Conservation (phyloP, 2,329 filamentous ascomycete genomes). For the Aspergillus neotritici region DNA sequence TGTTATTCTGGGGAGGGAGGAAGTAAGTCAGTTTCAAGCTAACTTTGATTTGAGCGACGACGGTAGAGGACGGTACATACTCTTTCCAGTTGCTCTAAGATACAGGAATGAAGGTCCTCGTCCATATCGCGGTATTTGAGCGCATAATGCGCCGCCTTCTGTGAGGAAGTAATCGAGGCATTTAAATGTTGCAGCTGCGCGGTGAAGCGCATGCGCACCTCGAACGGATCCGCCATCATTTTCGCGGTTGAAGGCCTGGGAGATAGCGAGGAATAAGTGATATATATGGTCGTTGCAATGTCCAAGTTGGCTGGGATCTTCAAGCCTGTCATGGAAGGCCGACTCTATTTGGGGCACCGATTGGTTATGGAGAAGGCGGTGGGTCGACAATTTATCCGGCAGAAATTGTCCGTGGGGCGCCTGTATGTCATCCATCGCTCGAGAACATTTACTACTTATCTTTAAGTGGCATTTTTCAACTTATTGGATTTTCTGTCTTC, state of each 20-base stretch:
- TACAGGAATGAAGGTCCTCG: slow-evolving; percentile 95
- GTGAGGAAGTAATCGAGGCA: slow-evolving; percentile 79
- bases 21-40: neutral
- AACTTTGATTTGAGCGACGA: neutral
- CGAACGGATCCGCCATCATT: slow-evolving; percentile 81
- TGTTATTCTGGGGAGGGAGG: slow-evolving; percentile 60
- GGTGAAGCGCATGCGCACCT: slow-evolving; percentile 97
- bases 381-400: neutral
- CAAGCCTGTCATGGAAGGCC: no score
- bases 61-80: slow-evolving; percentile 41
- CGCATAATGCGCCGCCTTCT: slow-evolving; percentile 92
- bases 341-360: no score
- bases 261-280: neutral
- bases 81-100: slow-evolving; percentile 87
- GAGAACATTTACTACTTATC: no score
- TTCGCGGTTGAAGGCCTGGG: slow-evolving; percentile 1
- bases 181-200: slow-evolving; percentile 83
- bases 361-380: slow-evolving; percentile 13
- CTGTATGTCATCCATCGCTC: no score
- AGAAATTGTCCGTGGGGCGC: no score
- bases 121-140: slow-evolving; percentile 91
- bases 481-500: no score
- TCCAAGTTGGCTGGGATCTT: no score
- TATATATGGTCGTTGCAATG: neutral
- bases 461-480: no score